Evolutionary conservation across 1,284 basidiomycete genomes (phyloP), one percentile per base, ranked within the genome.

Genomic region (Tranzscheliella williamsii): DNA sequence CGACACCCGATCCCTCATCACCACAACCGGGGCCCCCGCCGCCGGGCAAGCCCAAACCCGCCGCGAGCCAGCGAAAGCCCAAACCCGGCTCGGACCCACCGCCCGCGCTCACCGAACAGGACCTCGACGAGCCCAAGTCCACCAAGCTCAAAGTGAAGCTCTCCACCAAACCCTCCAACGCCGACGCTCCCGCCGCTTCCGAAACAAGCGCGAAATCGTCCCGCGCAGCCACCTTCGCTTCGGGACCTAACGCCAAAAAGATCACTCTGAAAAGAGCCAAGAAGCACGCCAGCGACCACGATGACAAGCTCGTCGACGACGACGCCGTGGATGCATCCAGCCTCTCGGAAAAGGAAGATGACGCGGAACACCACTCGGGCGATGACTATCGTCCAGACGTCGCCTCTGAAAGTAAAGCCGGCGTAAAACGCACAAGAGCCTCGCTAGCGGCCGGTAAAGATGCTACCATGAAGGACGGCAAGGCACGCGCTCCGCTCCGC

Each of bases 11-110:
- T n/a, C n/a, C n/a, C 4, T 21, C 33, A 0, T 44, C 55, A 4
- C 49, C 48, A 5, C 48, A 52, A n/a, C 43, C 32, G 24, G 26
- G 30, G n/a, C n/a, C n/a, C n/a, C n/a, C 37, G 15, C 33, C 33
- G 15, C 41, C 43, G 31, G 18, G 37, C 27, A 39, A 32, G 21
- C 8, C 42, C 2, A 24, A 15, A 5, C 21, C 30, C 8, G 12
- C 24, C 12, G 34, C 5, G 15, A 32, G 15, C 31, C 12, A 2
- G 24, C n/a, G n/a, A n/a, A n/a, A n/a, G n/a, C n/a, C n/a, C n/a
- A n/a, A n/a, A n/a, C n/a, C n/a, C n/a, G n/a, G n/a, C n/a, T n/a
- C n/a, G n/a, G n/a, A n/a, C n/a, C n/a, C n/a, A n/a, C n/a, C n/a
- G n/a, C n/a, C n/a, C n/a, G n/a, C n/a, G n/a, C n/a, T n/a, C n/a